These are phyloP conservation scores for Kwoniella sp. DNA, from an alignment of 768 basidiomycete species.

Conservation along the genomic window DNA sequence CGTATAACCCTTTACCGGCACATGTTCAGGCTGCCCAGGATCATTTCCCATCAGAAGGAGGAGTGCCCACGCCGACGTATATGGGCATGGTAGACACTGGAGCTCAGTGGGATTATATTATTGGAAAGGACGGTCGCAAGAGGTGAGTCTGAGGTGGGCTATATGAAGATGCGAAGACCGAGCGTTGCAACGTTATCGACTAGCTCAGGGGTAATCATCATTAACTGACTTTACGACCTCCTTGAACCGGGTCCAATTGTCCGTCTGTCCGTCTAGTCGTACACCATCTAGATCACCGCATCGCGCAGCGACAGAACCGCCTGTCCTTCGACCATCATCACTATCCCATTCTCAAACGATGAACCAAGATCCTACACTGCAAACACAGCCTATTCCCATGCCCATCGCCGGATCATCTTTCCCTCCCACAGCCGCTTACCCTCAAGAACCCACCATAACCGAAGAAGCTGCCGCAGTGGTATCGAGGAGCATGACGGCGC, in stretches of 20 bases:
- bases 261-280: slow-evolving; percentile 21
- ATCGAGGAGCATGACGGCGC: slow-evolving; percentile 21
- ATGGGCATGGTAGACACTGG: slow-evolving; percentile 52
- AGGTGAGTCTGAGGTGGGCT: slow-evolving; percentile 42
- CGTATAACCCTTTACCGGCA: slow-evolving; percentile 46
- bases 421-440: slow-evolving; percentile 23
- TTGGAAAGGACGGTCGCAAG: slow-evolving; percentile 40
- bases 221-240: not conserved
- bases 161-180: slow-evolving; percentile 2
- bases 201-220: not conserved
- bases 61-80: slow-evolving; percentile 43
- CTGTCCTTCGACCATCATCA: slow-evolving; percentile 22
- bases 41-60: slow-evolving; percentile 24
- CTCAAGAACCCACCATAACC: slow-evolving; percentile 43
- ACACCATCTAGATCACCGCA: slow-evolving; percentile 40
- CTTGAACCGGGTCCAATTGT: not conserved
- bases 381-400: slow-evolving; percentile 2
- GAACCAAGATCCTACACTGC: not conserved
- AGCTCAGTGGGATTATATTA: slow-evolving; percentile 52
- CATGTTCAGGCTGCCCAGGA: slow-evolving; percentile 46
- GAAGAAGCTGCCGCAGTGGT: slow-evolving; percentile 37
- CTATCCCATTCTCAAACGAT: slow-evolving; percentile 18
- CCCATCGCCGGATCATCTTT: slow-evolving; percentile 10
- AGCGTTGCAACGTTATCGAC: not conserved
- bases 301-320: slow-evolving; percentile 30